These are phyloP conservation scores for Trichoderma arundinaceum DNA, from an alignment of 2,329 filamentous ascomycete genomes.

Conservation along the genomic window DNA sequence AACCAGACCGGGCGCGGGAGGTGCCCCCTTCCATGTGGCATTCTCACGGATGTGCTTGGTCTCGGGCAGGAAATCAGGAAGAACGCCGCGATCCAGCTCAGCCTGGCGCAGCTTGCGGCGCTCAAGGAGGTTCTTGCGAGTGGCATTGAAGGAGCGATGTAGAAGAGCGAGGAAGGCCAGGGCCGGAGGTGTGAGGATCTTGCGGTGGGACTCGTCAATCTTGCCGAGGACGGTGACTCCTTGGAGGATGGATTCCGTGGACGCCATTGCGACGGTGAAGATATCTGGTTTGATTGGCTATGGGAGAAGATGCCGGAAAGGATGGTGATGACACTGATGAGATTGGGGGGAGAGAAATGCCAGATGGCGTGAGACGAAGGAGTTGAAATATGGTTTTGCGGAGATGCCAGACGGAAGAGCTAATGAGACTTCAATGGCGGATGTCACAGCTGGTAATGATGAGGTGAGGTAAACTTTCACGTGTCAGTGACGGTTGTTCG, in stretches of 20 bases:
- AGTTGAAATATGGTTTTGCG: not conserved
- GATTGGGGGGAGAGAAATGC: too few relatives aligned
- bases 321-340: constrained; percentile 27
- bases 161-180: constrained; percentile 91
- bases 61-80: constrained; percentile 95
- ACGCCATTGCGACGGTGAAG: constrained; percentile 59
- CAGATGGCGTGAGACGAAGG: too few relatives aligned
- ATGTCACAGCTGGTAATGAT: not conserved
- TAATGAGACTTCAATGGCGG: constrained; percentile 12
- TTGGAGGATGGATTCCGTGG: constrained; percentile 78
- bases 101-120: constrained; percentile 85
- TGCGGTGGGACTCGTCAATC: constrained; percentile 78
- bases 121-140: constrained; percentile 86
- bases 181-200: constrained; percentile 90
- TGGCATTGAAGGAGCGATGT: constrained; percentile 91
- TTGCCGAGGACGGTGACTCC: constrained; percentile 85
- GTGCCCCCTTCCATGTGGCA: constrained; percentile 88
- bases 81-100: constrained; percentile 85
- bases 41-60: constrained; percentile 95
- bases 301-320: not conserved
- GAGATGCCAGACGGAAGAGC: constrained; percentile 18
- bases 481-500: constrained; percentile 39
- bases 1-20: constrained; percentile 87
- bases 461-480: constrained; percentile 40
- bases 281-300: not conserved